Conservation (phyloP, 192 early-diverging fungal genomes). For the Diversispora eburnea region DNA sequence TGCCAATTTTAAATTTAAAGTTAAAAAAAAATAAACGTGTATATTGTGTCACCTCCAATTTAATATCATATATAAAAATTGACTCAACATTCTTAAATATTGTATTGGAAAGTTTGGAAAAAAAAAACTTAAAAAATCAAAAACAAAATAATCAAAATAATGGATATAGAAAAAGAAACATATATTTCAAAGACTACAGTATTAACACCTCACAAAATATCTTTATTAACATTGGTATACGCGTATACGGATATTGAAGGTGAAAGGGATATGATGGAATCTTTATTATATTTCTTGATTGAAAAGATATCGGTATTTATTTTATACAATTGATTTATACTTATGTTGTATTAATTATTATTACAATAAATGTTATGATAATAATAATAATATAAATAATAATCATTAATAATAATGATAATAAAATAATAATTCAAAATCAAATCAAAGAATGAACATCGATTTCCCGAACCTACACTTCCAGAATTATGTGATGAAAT, state of each 20-base stretch:
- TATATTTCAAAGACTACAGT: slow-evolving; percentile 24
- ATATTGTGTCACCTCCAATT: too few species aligned
- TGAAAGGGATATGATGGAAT: background rate
- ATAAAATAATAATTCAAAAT: background rate
- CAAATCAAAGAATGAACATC: background rate
- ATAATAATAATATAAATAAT: slow-evolving; percentile 3
- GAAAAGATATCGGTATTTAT: slow-evolving; percentile 20
- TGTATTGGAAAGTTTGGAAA: too few species aligned
- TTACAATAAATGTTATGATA: too few species aligned
- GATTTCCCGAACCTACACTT: slow-evolving; percentile 12
- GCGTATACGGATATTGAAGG: background rate
- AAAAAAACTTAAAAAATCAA: too few species aligned
- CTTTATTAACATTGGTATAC: background rate
- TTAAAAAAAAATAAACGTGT: too few species aligned
- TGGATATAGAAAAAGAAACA: background rate
- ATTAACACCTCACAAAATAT: slow-evolving; percentile 28
- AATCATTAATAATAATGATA: background rate
- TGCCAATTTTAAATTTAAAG: too few species aligned
- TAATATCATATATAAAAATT: too few species aligned
- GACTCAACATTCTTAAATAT: too few species aligned
- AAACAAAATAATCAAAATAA: too few species aligned
- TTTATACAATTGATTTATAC: background rate
- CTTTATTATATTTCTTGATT: slow-evolving; percentile 23
- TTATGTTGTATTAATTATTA: too few species aligned
- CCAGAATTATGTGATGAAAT: slow-evolving; percentile 19